These are phyloP conservation scores for Cafeteria roenbergensis DNA, from an alignment of 108 stramenopile species.

Conservation along the genomic window DNA sequence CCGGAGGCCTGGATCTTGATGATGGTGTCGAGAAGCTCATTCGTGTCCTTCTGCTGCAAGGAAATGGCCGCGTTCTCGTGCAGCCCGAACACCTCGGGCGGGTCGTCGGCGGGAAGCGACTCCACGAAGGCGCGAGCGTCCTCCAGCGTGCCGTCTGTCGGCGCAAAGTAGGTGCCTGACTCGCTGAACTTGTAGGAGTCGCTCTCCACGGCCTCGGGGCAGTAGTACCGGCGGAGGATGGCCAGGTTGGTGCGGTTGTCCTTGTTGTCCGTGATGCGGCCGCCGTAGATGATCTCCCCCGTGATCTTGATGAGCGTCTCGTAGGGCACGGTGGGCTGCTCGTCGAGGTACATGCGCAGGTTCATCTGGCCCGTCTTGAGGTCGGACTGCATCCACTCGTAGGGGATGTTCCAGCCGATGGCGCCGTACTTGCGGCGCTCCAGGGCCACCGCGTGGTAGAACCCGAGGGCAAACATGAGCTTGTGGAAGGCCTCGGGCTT, in stretches of 20 bases:
- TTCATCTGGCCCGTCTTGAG: constrained; percentile 45
- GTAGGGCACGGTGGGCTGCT: constrained; percentile 34
- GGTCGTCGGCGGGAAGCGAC: constrained; percentile 32
- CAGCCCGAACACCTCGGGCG: constrained; percentile 38
- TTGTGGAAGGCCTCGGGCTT: constrained; percentile 30
- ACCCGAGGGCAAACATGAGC: constrained; percentile 37
- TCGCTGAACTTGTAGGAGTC: constrained; percentile 35
- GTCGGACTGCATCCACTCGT: constrained; percentile 51
- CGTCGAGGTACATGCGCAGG: constrained; percentile 45
- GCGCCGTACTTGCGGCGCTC: constrained; percentile 48
- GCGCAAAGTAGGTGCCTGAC: constrained; percentile 32
- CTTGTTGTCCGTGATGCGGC: constrained; percentile 40
- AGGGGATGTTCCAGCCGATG: constrained; percentile 48
- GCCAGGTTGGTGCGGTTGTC: constrained; percentile 41
- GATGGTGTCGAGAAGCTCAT: constrained; percentile 24
- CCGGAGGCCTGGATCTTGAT: constrained; percentile 12
- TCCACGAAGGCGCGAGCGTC: constrained; percentile 25
- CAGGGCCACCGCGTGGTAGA: constrained; percentile 45
- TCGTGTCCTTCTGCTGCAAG: constrained; percentile 40
- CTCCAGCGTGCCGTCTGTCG: constrained; percentile 23
- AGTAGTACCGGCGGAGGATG: constrained; percentile 35
- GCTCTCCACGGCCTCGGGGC: constrained; percentile 25
- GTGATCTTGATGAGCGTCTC: constrained; percentile 40
- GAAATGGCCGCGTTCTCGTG: constrained; percentile 43
- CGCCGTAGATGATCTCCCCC: constrained; percentile 44